Evolutionary conservation across 179 eudicot genomes (phyloP).

Genomic region (Beta macrorhiza): DNA sequence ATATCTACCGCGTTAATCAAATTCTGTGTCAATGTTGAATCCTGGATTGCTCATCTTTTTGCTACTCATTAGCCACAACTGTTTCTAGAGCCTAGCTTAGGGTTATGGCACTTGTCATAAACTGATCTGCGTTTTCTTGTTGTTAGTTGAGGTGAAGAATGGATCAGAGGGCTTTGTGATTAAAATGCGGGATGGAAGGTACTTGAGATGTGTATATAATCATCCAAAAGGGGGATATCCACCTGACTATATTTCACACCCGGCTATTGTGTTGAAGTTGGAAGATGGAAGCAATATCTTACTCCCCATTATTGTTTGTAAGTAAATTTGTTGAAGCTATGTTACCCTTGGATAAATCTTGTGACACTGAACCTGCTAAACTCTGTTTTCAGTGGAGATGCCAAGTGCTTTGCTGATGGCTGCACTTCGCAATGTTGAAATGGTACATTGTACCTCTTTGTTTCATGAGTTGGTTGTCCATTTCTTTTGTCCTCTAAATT

Average conservation of each 20-base stretch:
- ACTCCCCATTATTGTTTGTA: conserved; percentile 89
- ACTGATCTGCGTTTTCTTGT: conserved; percentile 19
- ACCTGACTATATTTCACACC: conserved; percentile 86
- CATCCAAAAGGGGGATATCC: conserved; percentile 64
- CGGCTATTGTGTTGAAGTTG: conserved; percentile 87
- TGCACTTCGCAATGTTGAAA: conserved; percentile 71
- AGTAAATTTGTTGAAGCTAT: conserved; percentile 21
- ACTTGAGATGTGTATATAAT: conserved; percentile 73
- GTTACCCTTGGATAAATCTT: conserved; percentile 2
- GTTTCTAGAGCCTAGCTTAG: no score
- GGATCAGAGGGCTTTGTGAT: conserved; percentile 77
- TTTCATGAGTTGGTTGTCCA: background rate
- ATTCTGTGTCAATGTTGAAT: background rate
- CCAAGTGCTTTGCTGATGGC: conserved; percentile 83
- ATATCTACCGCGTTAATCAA: background rate
- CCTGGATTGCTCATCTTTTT: background rate
- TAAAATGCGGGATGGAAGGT: conserved; percentile 80
- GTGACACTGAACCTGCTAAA: background rate
- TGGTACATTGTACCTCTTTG: conserved; percentile 40
- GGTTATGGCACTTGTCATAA: background rate
- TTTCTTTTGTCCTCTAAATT: background rate
- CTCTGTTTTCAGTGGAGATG: conserved; percentile 71
- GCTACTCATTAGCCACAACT: no score
- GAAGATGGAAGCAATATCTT: conserved; percentile 89
- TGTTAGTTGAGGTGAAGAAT: conserved; percentile 80